Evolutionary conservation across 768 basidiomycete species (phyloP).

Genomic region (Auricularia heimuer): DNA sequence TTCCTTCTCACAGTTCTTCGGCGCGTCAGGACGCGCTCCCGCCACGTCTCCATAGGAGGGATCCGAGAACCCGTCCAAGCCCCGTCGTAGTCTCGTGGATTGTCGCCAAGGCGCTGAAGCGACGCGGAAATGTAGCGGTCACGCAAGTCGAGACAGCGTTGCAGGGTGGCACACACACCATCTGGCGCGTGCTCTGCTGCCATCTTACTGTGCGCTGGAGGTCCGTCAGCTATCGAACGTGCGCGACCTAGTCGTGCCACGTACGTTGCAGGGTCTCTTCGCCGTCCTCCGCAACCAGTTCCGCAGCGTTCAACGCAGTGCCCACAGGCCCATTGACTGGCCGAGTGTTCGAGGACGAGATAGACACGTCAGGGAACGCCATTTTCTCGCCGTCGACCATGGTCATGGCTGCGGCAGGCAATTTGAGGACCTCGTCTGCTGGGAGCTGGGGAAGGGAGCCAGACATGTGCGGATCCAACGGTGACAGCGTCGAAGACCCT

Average conservation of each 20-base stretch:
- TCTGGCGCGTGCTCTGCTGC: constrained; percentile 36
- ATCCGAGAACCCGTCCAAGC: constrained; percentile 59
- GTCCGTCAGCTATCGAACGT: constrained; percentile 12
- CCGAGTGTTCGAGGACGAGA: neutral
- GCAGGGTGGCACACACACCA: constrained; percentile 57
- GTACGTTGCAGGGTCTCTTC: constrained; percentile 12
- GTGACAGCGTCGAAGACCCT: constrained; percentile 8
- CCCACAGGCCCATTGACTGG: neutral
- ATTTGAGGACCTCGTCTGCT: neutral
- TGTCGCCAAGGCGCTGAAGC: constrained; percentile 86
- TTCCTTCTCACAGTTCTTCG: constrained; percentile 21
- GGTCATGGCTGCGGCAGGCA: neutral
- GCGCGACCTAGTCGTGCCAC: constrained; percentile 10
- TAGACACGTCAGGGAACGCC: neutral
- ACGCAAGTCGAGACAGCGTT: constrained; percentile 78
- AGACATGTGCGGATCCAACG: constrained; percentile 6
- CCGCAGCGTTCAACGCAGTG: constrained; percentile 1
- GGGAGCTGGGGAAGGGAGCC: neutral
- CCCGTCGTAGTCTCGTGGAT: constrained; percentile 86
- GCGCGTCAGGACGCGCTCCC: constrained; percentile 56
- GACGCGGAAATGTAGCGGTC: constrained; percentile 92
- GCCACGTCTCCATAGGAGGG: constrained; percentile 46
- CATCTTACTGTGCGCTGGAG: constrained; percentile 20
- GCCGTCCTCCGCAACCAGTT: constrained; percentile 1
- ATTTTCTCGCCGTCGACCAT: neutral